Evolutionary conservation across 176 grass and related monocot genomes (phyloP).

Genomic region (Oryza coarctata): DNA sequence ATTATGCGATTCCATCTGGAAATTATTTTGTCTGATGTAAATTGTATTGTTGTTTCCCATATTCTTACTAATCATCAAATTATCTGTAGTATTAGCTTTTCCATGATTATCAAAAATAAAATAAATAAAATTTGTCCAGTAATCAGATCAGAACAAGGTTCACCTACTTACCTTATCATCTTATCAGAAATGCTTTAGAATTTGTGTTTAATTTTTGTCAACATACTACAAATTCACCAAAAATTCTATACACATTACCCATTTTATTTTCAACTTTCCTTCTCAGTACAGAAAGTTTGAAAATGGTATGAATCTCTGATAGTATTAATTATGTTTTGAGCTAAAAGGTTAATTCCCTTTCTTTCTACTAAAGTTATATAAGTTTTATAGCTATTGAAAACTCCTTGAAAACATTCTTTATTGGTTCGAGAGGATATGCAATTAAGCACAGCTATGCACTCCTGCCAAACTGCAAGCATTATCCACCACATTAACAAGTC

Average conservation of each 20-base stretch:
- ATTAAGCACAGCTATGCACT: not conserved
- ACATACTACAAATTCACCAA: not conserved
- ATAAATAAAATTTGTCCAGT: not conserved
- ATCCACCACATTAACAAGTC: not conserved
- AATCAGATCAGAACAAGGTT: not conserved
- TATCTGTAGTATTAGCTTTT: not conserved
- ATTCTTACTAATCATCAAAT: not conserved
- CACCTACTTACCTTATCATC: not conserved
- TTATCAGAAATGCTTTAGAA: not conserved
- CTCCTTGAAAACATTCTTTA: not conserved
- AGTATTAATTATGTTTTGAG: not conserved
- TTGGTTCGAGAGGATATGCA: not conserved
- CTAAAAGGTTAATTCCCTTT: not conserved
- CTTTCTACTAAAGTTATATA: not conserved
- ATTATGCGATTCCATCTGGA: not conserved
- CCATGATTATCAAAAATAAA: not conserved
- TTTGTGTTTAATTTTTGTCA: not conserved
- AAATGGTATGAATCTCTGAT: not conserved
- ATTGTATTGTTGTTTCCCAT: not conserved
- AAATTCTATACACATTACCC: not conserved
- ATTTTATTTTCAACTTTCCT: not conserved
- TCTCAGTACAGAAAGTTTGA: not conserved
- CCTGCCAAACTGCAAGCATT: not conserved
- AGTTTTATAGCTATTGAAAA: not conserved
- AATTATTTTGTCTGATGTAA: slow-evolving; percentile 1